Conservation (phyloP, 202 grass and related monocot species). For the Schoenoplectus tabernaemontani region DNA sequence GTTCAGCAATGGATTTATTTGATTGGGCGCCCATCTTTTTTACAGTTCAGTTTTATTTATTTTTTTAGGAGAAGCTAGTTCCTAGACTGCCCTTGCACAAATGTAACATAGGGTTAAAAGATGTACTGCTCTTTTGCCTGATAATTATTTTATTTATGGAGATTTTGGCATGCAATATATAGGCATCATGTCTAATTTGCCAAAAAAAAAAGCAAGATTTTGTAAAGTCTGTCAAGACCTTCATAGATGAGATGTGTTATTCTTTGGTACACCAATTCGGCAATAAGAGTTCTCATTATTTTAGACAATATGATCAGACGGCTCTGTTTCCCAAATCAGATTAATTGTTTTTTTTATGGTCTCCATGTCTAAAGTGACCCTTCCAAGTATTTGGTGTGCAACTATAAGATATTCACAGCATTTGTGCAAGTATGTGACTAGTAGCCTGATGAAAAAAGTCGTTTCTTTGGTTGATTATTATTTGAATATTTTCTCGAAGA, state of each 20-base stretch:
- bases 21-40: neutral
- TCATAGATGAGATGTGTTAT: neutral
- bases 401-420: too few species aligned
- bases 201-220: neutral
- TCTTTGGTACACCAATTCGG: neutral
- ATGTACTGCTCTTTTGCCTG: constrained; percentile 15
- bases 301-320: neutral
- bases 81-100: constrained; percentile 13
- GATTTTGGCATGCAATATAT: neutral
- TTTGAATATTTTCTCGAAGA: too few species aligned
- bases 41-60: constrained; percentile 20
- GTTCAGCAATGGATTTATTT: constrained; percentile 5
- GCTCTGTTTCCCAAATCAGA: neutral
- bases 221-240: neutral
- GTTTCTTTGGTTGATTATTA: too few species aligned
- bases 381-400: too few species aligned
- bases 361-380: too few species aligned
- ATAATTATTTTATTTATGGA: constrained; percentile 21
- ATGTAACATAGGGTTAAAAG: constrained; percentile 19
- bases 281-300: neutral
- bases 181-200: constrained; percentile 8
- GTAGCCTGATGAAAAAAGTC: too few species aligned
- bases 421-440: too few species aligned
- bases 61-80: constrained; percentile 24
- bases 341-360: neutral